phyloP scores from a whole-genome alignment of 2,329 filamentous ascomycete genomes.

The Talaromyces marneffei region DNA sequence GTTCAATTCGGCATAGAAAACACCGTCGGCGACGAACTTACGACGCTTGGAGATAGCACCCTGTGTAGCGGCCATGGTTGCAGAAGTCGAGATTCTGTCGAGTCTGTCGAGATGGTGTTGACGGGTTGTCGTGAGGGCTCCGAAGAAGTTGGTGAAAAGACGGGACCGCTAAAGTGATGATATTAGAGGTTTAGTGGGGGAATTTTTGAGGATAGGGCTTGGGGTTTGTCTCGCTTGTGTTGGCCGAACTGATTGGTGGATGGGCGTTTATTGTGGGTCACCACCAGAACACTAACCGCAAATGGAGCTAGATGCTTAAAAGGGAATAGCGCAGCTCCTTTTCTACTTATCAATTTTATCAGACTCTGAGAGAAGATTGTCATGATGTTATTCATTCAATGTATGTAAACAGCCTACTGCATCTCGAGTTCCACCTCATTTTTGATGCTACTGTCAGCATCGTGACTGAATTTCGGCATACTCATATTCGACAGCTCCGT shows the following conservation, averaged over 20 bases:
- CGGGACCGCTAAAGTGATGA: background rate
- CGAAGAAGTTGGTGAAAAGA: slow-evolving; percentile 24
- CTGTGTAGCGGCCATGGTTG: slow-evolving; percentile 47
- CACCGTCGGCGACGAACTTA: slow-evolving; percentile 92
- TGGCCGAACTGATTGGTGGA: slow-evolving; percentile 15
- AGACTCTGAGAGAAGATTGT: background rate
- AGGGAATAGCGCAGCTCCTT: background rate
- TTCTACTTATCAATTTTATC: background rate
- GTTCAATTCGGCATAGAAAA: slow-evolving; percentile 99
- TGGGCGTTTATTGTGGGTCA: background rate
- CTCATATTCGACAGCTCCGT: slow-evolving; percentile 43
- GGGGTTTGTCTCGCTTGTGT: slow-evolving; percentile 33
- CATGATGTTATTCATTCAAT: background rate
- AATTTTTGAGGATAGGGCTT: slow-evolving; percentile 35
- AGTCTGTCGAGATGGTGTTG: slow-evolving; percentile 25
- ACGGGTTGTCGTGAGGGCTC: slow-evolving; percentile 18
- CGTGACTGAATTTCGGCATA: slow-evolving; percentile 31
- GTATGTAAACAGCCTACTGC: slow-evolving; percentile 31
- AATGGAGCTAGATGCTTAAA: slow-evolving; percentile 3
- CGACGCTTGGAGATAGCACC: slow-evolving; percentile 49
- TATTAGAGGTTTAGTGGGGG: slow-evolving; percentile 33
- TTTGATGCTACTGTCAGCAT: slow-evolving; percentile 23
- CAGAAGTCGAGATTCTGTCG: slow-evolving; percentile 26
- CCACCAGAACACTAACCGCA: background rate
- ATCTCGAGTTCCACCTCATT: slow-evolving; percentile 47